phyloP scores from a whole-genome alignment of 2,329 filamentous ascomycete genomes.

The Botrytis tulipae region DNA sequence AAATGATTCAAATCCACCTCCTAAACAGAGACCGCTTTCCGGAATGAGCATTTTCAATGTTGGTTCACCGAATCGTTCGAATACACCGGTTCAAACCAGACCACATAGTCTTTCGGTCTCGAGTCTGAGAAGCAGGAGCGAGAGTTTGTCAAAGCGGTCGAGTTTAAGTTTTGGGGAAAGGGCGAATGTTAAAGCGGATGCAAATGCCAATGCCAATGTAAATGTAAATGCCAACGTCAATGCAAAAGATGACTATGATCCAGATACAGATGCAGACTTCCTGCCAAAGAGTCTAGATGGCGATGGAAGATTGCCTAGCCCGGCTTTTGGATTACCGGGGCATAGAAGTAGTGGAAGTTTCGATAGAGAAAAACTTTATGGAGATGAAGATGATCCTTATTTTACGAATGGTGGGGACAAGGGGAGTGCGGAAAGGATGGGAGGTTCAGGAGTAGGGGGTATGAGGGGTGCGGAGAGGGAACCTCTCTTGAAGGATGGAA shows the following conservation, averaged over 20 bases:
- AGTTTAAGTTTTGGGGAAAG: not conserved
- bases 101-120: constrained; percentile 9
- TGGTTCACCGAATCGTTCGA: not conserved
- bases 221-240: not conserved
- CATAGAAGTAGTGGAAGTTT: constrained; percentile 11
- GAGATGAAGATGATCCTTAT: constrained; percentile 2
- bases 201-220: not conserved
- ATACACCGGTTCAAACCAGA: constrained; percentile 1
- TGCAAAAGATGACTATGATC: constrained; percentile 13
- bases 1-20: constrained; percentile 13
- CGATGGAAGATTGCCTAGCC: constrained; percentile 12
- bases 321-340: not conserved
- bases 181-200: not conserved
- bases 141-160: not conserved
- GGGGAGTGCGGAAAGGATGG: not conserved
- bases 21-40: constrained; percentile 13
- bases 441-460: too few relatives aligned
- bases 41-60: constrained; percentile 7
- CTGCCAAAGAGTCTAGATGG: constrained; percentile 14
- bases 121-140: not conserved
- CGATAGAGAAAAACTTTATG: not conserved
- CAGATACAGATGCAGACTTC: constrained; percentile 13
- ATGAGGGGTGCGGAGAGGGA: constrained; percentile 1
- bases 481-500: constrained; percentile 4
- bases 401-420: constrained; percentile 1